Evolutionary conservation across 169 alveolate genomes (phyloP), one percentile per base, ranked within the genome.

Genomic region (Cyclospora cayetanensis): DNA sequence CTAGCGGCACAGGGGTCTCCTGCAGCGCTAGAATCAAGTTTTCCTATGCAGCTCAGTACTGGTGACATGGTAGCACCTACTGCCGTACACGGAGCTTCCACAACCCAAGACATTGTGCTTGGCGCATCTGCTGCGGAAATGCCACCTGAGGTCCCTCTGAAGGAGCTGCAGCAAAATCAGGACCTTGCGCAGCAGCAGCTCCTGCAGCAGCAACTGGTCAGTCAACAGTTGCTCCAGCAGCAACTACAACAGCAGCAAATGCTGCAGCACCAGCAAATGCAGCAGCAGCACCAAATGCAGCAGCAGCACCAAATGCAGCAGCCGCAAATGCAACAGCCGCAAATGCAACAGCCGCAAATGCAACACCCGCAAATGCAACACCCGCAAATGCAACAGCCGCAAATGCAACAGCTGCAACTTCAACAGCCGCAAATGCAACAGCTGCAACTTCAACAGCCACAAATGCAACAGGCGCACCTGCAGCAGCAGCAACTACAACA

Each of bases 141-240:
- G 3, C 41, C 20, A 20, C 22, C 11, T 4, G 65, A 74, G 9
- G 65, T 1, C 15, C 20, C 85, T 18, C 55, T 15, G 55, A 7
- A 9, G n/a, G 65, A 35, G 85, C 85, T 18, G 65, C 85, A 41
- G 65, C 85, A 74, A 39, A 55, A 74, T 55, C 85, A 74, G 39
- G 85, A 74, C 0, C 72, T 20, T 60, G 72, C 29, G 41, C 53
- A 72, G 83, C 83, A 72, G 55, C 83, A 72, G 34, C 83, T 34
- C 60, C 85, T 39, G 85, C 85, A 74, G 41, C 85, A 39, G 65
- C 85, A 22, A 25, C 65, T 22, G 65, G 35, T n/a, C 65, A 25
- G 85, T 63, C 27, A 39, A 20, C 85, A 70, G 83, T 63, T 74
- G 42, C 85, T 46, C 39, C 85, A 39, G 85, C 85, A 74, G 85